Conservation (phyloP, 2,329 filamentous ascomycete genomes). For the Gaeumannomyces sp. region DNA sequence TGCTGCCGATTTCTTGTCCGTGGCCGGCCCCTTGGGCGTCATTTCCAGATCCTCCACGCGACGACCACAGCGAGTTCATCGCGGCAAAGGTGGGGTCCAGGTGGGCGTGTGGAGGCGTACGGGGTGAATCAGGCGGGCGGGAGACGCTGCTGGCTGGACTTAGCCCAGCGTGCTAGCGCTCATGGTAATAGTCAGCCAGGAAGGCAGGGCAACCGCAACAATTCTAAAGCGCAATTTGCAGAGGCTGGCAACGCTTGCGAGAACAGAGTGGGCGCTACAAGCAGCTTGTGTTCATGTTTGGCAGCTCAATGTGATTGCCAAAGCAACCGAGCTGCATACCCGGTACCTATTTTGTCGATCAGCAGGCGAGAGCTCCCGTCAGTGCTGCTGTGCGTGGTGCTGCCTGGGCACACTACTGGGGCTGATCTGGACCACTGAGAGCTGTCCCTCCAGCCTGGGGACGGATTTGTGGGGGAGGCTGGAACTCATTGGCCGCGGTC, state of each 20-base stretch:
- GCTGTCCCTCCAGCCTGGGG: not conserved
- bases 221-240: not conserved
- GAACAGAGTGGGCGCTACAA: not conserved
- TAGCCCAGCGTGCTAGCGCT: slow-evolving; percentile 6
- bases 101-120: slow-evolving; percentile 8
- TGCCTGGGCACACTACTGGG: too few species aligned
- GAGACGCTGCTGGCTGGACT: not conserved
- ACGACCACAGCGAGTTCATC: slow-evolving; percentile 19
- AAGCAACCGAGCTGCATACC: not conserved
- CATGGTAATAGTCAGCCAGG: not conserved
- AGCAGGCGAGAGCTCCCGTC: too few species aligned
- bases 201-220: not conserved
- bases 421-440: not conserved
- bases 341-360: not conserved
- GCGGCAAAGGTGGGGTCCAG: slow-evolving; percentile 4
- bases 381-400: not conserved
- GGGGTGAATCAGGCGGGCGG: slow-evolving; percentile 9
- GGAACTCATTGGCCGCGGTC: not conserved
- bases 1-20: slow-evolving; percentile 12
- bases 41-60: slow-evolving; percentile 9
- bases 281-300: too few species aligned
- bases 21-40: slow-evolving; percentile 2
- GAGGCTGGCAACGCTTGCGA: too few species aligned
- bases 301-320: not conserved
- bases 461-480: not conserved